Percentiles rank a stretch among this genome's conserved stretches.
These are phyloP conservation scores for Podospora comata DNA, from an alignment of 495 filamentous ascomycete genomes.

Conservation along the genomic window DNA sequence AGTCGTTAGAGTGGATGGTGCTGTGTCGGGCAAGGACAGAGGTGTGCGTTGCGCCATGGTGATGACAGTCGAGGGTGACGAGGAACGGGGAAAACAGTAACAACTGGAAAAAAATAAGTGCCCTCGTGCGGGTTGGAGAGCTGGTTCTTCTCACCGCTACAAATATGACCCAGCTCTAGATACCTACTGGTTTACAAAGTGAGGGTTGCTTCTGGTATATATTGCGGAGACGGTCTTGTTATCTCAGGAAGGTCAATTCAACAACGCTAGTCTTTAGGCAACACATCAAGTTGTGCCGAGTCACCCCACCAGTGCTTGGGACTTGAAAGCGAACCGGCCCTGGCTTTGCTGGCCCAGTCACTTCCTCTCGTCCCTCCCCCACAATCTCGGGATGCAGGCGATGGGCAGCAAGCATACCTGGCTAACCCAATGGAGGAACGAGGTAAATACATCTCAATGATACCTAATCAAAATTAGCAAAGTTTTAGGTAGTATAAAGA, in stretches of 20 bases:
- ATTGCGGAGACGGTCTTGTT: not conserved
- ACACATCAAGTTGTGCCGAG: not conserved
- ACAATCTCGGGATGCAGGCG: not conserved
- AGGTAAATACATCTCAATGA: too few relatives aligned
- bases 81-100: not conserved
- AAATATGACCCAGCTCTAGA: too few relatives aligned
- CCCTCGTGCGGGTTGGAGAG: too few relatives aligned
- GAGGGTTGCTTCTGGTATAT: too few relatives aligned
- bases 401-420: not conserved
- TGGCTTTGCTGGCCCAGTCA: not conserved
- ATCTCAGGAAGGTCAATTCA: not conserved
- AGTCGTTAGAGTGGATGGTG: not conserved
- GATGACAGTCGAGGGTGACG: not conserved
- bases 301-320: not conserved
- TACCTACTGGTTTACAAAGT: too few relatives aligned
- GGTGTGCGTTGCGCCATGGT: not conserved
- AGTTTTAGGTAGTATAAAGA: not conserved
- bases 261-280: not conserved
- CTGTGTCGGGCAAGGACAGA: not conserved
- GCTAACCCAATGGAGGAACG: too few relatives aligned
- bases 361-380: not conserved
- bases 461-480: too few relatives aligned
- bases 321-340: not conserved
- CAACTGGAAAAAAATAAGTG: too few relatives aligned
- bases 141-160: too few relatives aligned